Evolutionary conservation across 352 stramenopile species (phyloP).

Genomic region (Phytopythium kandeliae): DNA sequence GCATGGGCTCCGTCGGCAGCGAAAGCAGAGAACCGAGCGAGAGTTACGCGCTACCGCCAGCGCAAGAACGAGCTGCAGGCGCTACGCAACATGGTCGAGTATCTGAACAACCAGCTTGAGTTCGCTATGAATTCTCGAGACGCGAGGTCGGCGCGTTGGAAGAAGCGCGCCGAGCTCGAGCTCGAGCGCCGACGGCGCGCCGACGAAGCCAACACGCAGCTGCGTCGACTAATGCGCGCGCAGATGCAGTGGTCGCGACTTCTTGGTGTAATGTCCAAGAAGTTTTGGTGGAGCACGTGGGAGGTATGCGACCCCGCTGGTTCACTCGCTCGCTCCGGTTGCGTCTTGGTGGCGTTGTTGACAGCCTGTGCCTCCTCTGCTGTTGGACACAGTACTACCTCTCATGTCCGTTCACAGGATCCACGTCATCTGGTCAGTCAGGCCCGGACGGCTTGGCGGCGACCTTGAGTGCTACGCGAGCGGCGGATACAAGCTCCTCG

Average conservation of each 20-base stretch:
- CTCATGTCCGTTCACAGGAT: too few relatives aligned
- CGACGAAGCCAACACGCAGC: not conserved
- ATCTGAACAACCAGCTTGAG: not conserved
- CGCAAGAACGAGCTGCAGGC: conserved; percentile 4
- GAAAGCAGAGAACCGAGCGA: not conserved
- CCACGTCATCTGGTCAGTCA: too few relatives aligned
- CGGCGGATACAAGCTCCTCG: not conserved
- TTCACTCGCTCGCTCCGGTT: too few relatives aligned
- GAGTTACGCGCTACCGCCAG: not conserved
- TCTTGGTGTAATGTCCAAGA: not conserved
- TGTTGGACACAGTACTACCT: too few relatives aligned
- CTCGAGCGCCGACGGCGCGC: not conserved
- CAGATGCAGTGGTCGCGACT: not conserved
- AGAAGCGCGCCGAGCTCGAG: not conserved
- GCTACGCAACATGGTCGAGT: not conserved
- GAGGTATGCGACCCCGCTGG: not conserved
- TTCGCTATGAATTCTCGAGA: too few relatives aligned
- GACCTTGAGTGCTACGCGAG: not conserved
- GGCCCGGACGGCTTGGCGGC: too few relatives aligned
- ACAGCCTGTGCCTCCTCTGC: too few relatives aligned
- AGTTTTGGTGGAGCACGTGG: not conserved
- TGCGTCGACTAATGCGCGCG: not conserved
- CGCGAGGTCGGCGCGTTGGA: too few relatives aligned
- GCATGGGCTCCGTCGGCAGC: not conserved
- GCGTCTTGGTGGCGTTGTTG: too few relatives aligned